Conservation (phyloP, 2,329 filamentous ascomycete species). For the Bipolaris gigantea region DNA sequence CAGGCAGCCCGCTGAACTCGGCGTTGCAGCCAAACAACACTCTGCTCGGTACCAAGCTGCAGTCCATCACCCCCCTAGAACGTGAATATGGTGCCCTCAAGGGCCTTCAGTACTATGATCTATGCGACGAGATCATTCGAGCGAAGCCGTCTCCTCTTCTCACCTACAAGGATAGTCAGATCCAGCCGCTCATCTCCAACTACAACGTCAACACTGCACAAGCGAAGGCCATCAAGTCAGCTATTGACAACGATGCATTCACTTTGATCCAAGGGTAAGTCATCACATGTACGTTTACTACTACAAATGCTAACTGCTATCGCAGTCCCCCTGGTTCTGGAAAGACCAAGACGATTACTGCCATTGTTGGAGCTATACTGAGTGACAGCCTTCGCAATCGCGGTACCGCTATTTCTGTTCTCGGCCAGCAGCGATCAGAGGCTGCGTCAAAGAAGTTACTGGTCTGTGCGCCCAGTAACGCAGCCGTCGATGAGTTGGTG, state of each 20-base stretch:
- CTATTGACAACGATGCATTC: constrained; percentile 93
- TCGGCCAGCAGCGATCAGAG: constrained; percentile 37
- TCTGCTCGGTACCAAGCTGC: constrained; percentile 78
- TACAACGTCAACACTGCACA: constrained; percentile 88
- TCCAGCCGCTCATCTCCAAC: constrained; percentile 69
- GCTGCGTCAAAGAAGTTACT: constrained; percentile 76
- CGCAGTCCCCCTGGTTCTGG: constrained; percentile 85
- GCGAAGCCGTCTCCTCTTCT: constrained; percentile 89
- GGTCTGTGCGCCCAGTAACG: constrained; percentile 97
- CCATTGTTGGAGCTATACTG: constrained; percentile 87
- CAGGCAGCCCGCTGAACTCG: constrained; percentile 63
- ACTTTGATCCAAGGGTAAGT: constrained; percentile 85
- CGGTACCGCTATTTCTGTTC: constrained; percentile 51
- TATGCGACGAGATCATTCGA: constrained; percentile 87
- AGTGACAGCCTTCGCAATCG: constrained; percentile 59
- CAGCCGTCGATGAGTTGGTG: constrained; percentile 93
- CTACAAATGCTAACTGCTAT: constrained; percentile 21
- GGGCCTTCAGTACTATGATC: constrained; percentile 91
- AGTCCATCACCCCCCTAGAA: constrained; percentile 91
- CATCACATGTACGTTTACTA: neutral
- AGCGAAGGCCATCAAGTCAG: constrained; percentile 87
- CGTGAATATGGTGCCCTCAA: constrained; percentile 91
- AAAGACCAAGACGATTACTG: constrained; percentile 97
- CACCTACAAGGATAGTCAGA: constrained; percentile 73
- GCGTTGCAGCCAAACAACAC: constrained; percentile 69